phyloP scores from a whole-genome alignment of 192 early-diverging fungal species.

The Entophlyctis luteolus region DNA sequence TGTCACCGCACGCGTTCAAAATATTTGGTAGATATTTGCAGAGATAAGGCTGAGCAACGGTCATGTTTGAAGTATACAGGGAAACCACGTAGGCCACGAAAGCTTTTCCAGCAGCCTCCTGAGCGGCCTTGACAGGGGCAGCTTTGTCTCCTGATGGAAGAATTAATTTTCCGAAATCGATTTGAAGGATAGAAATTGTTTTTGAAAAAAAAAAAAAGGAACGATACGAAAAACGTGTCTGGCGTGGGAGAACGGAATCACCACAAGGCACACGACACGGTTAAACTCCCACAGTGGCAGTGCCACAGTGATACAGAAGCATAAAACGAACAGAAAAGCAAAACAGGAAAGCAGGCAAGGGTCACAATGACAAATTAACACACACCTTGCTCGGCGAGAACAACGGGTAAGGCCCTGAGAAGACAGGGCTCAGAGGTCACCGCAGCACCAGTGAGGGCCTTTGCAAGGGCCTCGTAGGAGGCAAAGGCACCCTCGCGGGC shows the following conservation, averaged over 20 bases:
- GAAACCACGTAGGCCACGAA: slow-evolving; percentile 44
- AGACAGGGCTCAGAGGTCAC: slow-evolving; percentile 60
- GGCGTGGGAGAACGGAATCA: too few relatives aligned
- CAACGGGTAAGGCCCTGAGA: slow-evolving; percentile 56
- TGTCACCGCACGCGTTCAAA: slow-evolving; percentile 56
- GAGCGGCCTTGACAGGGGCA: slow-evolving; percentile 40
- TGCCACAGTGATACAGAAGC: too few relatives aligned
- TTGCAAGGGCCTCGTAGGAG: slow-evolving; percentile 57
- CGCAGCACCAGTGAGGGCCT: slow-evolving; percentile 50
- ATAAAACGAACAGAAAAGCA: too few relatives aligned
- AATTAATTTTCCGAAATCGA: slow-evolving; percentile 11
- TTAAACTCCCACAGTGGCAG: too few relatives aligned
- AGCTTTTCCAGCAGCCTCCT: slow-evolving; percentile 39
- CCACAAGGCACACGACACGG: too few relatives aligned
- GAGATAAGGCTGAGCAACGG: slow-evolving; percentile 66
- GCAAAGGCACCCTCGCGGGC: slow-evolving; percentile 63
- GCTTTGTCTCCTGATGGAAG: slow-evolving; percentile 39
- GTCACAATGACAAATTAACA: too few relatives aligned
- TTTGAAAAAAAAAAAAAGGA: neutral
- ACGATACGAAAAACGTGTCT: neutral
- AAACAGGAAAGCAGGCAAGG: too few relatives aligned
- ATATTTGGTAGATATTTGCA: slow-evolving; percentile 58
- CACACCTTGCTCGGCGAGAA: slow-evolving; percentile 52
- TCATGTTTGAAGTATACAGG: slow-evolving; percentile 53
- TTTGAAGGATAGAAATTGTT: neutral